A percentile compares a stretch with the other conserved stretches of the same genome.
Conservation (phyloP, 2,329 filamentous ascomycete genomes). For the Magnaporthiopsis rhizophila region DNA sequence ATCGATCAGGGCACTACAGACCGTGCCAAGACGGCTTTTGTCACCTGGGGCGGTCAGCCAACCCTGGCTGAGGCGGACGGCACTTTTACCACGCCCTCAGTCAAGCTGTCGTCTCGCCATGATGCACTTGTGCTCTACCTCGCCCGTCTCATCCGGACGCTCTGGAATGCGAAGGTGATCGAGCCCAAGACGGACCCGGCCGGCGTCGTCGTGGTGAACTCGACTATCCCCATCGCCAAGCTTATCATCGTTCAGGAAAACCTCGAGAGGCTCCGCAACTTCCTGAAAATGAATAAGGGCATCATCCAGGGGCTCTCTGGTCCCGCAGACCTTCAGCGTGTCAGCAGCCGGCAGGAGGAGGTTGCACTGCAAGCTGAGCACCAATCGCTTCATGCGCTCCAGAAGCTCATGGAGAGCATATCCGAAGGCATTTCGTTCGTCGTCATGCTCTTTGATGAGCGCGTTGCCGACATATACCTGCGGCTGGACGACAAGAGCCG, state of each 20-base stretch:
- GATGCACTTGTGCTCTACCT: constrained; percentile 84
- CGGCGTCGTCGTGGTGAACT: constrained; percentile 54
- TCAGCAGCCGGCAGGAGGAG: constrained; percentile 79
- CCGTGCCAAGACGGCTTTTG: constrained; percentile 76
- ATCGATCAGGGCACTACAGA: constrained; percentile 83
- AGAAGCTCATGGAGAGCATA: constrained; percentile 80
- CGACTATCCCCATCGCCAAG: constrained; percentile 60
- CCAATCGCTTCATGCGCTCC: constrained; percentile 78
- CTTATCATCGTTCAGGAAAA: constrained; percentile 72
- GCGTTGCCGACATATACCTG: constrained; percentile 77
- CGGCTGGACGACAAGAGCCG: constrained; percentile 64
- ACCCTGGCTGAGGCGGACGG: constrained; percentile 72
- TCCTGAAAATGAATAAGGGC: constrained; percentile 77
- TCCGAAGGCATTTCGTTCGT: constrained; percentile 97
- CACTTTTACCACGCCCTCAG: constrained; percentile 67
- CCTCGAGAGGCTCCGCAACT: constrained; percentile 68
- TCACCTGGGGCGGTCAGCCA: constrained; percentile 85
- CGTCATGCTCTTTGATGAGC: constrained; percentile 88
- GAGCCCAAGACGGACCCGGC: constrained; percentile 37
- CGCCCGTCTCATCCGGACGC: constrained; percentile 73
- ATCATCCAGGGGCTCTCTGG: constrained; percentile 94
- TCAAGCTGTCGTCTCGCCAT: constrained; percentile 81
- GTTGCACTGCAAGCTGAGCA: constrained; percentile 90
- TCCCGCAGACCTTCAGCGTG: constrained; percentile 72
- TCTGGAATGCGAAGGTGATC: constrained; percentile 80